phyloP scores from a whole-genome alignment of 1,284 basidiomycete genomes.

The Puccinia polysora region DNA sequence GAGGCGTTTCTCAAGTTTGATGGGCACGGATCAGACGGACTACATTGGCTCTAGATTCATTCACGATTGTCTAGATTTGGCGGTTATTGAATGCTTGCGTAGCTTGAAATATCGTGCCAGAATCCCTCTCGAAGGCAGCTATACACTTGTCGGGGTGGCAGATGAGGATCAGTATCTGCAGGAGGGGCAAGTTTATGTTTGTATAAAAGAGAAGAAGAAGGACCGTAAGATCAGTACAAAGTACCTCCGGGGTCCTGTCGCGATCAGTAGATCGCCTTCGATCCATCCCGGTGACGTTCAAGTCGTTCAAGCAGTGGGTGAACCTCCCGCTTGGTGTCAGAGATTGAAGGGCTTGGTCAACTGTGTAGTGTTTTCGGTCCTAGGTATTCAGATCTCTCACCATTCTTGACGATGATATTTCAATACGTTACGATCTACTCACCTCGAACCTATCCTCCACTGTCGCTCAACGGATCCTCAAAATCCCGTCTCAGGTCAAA shows the following conservation, averaged over 20 bases:
- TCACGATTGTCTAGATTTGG: slow-evolving; percentile 60
- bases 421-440: no score
- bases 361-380: slow-evolving; percentile 66
- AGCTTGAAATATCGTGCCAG: slow-evolving; percentile 65
- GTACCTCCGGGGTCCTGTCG: slow-evolving; percentile 60
- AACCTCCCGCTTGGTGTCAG: slow-evolving; percentile 52
- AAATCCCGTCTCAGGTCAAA: no score
- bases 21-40: slow-evolving; percentile 56
- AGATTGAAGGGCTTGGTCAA: slow-evolving; percentile 62
- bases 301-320: slow-evolving; percentile 66
- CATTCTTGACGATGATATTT: no score
- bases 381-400: no score
- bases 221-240: no score
- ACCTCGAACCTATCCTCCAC: no score
- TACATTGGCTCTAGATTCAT: slow-evolving; percentile 51
- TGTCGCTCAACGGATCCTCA: no score
- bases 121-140: slow-evolving; percentile 64
- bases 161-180: slow-evolving; percentile 67
- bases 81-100: slow-evolving; percentile 62
- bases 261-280: slow-evolving; percentile 65
- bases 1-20: slow-evolving; percentile 58
- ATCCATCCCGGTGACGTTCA: slow-evolving; percentile 69
- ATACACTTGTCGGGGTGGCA: slow-evolving; percentile 67
- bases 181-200: slow-evolving; percentile 65
- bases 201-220: slow-evolving; percentile 57